Evolutionary conservation across 352 stramenopile species (phyloP).

Genomic region (Pythium oligandrum): DNA sequence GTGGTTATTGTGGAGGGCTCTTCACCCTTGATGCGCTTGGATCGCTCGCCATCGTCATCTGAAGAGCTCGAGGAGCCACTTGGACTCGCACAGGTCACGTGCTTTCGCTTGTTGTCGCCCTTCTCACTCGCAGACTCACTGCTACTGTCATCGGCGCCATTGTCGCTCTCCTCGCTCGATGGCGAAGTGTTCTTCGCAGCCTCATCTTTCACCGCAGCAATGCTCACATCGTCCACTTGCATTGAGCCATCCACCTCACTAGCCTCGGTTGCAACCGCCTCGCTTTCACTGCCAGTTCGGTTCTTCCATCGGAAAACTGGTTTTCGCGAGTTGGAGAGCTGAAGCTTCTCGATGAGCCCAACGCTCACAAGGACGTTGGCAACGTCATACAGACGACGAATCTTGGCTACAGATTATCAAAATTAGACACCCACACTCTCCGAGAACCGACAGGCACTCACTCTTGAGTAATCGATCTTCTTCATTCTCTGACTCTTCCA

Average conservation of each 20-base stretch:
- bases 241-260: constrained; percentile 1
- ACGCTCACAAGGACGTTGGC: constrained; percentile 94
- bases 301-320: constrained; percentile 81
- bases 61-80: constrained; percentile 9
- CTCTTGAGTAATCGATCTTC: constrained; percentile 81
- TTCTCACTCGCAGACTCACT: constrained; percentile 51
- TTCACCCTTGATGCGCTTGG: constrained; percentile 21
- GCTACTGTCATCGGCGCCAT: constrained; percentile 49
- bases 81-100: constrained; percentile 6
- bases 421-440: too few relatives aligned
- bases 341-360: constrained; percentile 89
- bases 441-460: neutral
- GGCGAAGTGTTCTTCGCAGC: constrained; percentile 48
- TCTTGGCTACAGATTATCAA: constrained; percentile 69
- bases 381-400: constrained; percentile 96
- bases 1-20: neutral
- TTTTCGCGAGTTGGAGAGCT: constrained; percentile 77
- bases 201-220: constrained; percentile 5
- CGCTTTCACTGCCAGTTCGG: constrained; percentile 10
- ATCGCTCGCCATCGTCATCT: constrained; percentile 21
- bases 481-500: constrained; percentile 69
- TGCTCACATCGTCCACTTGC: constrained; percentile 2
- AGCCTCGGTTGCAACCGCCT: neutral
- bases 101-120: constrained; percentile 30
- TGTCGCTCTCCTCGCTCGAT: constrained; percentile 26